Conservation (phyloP, 2,329 filamentous ascomycete genomes). For the Ceratocystis diversiconidia region DNA sequence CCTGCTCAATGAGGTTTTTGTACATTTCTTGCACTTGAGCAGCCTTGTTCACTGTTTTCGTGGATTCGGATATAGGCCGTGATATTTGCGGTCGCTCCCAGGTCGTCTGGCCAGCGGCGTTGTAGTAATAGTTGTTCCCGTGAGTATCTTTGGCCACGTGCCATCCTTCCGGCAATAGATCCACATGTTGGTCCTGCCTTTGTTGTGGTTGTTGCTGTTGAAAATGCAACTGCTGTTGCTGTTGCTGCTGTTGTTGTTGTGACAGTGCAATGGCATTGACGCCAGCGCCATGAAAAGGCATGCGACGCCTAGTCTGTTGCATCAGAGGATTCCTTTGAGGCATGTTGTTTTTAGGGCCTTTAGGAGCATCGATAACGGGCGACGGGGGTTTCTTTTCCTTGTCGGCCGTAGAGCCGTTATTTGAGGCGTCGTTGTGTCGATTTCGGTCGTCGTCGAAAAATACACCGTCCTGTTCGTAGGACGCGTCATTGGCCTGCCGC, state of each 20-base stretch:
- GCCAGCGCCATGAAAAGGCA: constrained; percentile 35
- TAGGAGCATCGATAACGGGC: constrained; percentile 38
- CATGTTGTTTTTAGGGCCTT: constrained; percentile 45
- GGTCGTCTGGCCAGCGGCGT: constrained; percentile 58
- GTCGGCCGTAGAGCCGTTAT: constrained; percentile 21
- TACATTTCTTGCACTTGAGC: constrained; percentile 55
- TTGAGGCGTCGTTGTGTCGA: constrained; percentile 8
- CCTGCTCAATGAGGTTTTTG: constrained; percentile 72
- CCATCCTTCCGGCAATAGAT: constrained; percentile 69
- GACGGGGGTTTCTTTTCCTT: constrained; percentile 46
- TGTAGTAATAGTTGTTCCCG: constrained; percentile 77
- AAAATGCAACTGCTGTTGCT: background rate
- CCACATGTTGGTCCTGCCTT: constrained; percentile 16
- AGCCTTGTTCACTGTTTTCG: constrained; percentile 45
- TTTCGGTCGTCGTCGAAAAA: constrained; percentile 9
- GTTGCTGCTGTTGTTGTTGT: constrained; percentile 13
- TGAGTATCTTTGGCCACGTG: constrained; percentile 57
- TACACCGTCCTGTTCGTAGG: constrained; percentile 12
- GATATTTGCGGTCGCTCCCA: constrained; percentile 67
- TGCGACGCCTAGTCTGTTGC: constrained; percentile 16
- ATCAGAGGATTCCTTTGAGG: constrained; percentile 33
- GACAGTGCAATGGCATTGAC: constrained; percentile 24
- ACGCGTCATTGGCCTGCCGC: constrained; percentile 44
- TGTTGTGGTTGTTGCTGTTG: background rate
- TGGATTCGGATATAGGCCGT: constrained; percentile 37